These are phyloP conservation scores for Solioccasus polychromus DNA, from an alignment of 768 basidiomycete species.

Conservation along the genomic window DNA sequence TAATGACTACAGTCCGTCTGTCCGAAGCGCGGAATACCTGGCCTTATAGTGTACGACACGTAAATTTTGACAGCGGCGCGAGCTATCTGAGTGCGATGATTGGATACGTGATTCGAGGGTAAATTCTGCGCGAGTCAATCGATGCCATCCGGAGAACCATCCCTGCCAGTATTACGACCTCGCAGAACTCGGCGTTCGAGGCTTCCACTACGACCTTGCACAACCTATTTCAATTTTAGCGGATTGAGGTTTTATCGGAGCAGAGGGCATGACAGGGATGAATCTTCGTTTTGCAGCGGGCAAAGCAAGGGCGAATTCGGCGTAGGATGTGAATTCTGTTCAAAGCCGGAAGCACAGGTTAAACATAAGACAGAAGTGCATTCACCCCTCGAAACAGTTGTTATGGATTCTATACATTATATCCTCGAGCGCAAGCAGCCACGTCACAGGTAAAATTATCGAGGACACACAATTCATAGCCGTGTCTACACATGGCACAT, in stretches of 20 bases:
- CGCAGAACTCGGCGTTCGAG: constrained; percentile 15
- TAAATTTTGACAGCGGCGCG: constrained; percentile 30
- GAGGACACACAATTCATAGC: constrained; percentile 2
- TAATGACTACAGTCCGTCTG: constrained; percentile 6
- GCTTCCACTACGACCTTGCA: constrained; percentile 18
- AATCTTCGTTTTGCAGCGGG: constrained; percentile 20
- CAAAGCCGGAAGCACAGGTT: background rate
- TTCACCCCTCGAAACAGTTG: background rate
- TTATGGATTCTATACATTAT: too few relatives aligned
- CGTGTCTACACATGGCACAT: constrained; percentile 10
- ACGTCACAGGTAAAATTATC: background rate
- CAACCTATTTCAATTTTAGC: constrained; percentile 8
- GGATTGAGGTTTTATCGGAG: constrained; percentile 23
- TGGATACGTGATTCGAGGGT: constrained; percentile 30
- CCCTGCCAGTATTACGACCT: constrained; percentile 7
- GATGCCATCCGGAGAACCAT: constrained; percentile 30
- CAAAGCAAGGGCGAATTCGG: constrained; percentile 28
- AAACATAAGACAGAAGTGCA: background rate
- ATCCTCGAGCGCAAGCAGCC: too few relatives aligned
- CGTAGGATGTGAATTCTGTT: constrained; percentile 6
- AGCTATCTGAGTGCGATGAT: constrained; percentile 16
- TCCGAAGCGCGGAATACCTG: constrained; percentile 7
- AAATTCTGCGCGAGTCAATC: constrained; percentile 24
- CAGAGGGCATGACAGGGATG: constrained; percentile 19
- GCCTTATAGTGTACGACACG: constrained; percentile 18